phyloP scores from a whole-genome alignment of 176 grass and related monocot species.

The Sorghum bicolor region Sorghum_bicolor_NCBIv3 NC_012878.2:353501-354000 shows the following conservation, averaged over 20 bases:
- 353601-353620: slow-evolving; percentile 91
- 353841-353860: slow-evolving; percentile 62
- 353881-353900: slow-evolving; percentile 54
- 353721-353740: background rate
- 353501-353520: background rate
- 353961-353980: background rate
- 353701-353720: background rate
- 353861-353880: slow-evolving; percentile 79
- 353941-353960: background rate
- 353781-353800: slow-evolving; percentile 82
- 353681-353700: slow-evolving; percentile 3
- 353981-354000: slow-evolving; percentile 86
- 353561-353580: slow-evolving; percentile 95
- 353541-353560: slow-evolving; percentile 83
- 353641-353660: slow-evolving; percentile 94
- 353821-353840: slow-evolving; percentile 69
- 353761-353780: slow-evolving; percentile 86
- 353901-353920: slow-evolving; percentile 72
- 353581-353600: slow-evolving; percentile 80
- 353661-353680: slow-evolving; percentile 82
- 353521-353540: background rate
- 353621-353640: slow-evolving; percentile 95
- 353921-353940: background rate
- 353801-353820: slow-evolving; percentile 57
- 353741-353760: slow-evolving; percentile 70